Evolutionary conservation across 176 grass and related monocot genomes (phyloP).

Genomic region (Phyllostachys edulis): DNA sequence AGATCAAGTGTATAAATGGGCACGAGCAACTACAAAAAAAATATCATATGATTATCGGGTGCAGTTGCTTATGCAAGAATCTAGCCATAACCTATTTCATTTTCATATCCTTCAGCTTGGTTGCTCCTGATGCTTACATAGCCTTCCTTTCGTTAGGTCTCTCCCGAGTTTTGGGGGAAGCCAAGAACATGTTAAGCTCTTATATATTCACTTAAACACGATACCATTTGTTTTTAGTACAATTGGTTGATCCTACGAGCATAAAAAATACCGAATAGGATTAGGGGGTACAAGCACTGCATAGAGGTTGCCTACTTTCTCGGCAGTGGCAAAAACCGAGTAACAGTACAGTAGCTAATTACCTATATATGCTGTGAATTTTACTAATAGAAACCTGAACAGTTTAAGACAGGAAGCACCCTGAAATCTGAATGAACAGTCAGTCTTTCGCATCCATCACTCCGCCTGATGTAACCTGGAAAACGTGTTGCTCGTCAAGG

Average conservation of each 20-base stretch:
- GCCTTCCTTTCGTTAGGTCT: too few relatives aligned
- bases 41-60: too few relatives aligned
- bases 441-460: constrained; percentile 83
- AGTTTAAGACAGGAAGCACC: constrained; percentile 26
- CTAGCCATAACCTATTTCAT: too few relatives aligned
- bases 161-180: too few relatives aligned
- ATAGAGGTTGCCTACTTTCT: constrained; percentile 6
- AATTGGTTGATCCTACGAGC: neutral
- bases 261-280: neutral
- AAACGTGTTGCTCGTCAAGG: constrained; percentile 74
- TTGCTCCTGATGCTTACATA: too few relatives aligned
- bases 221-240: constrained; percentile 7
- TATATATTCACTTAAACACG: neutral
- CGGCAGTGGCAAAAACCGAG: constrained; percentile 12
- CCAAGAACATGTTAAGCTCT: too few relatives aligned
- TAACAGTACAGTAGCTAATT: neutral
- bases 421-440: constrained; percentile 3
- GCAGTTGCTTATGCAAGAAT: too few relatives aligned
- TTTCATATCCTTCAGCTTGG: too few relatives aligned
- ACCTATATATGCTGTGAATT: neutral
- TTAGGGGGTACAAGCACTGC: neutral
- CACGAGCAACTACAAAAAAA: too few relatives aligned
- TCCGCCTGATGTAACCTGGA: constrained; percentile 85
- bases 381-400: constrained; percentile 6
- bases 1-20: too few relatives aligned